Percentiles rank a stretch among this genome's conserved stretches.
phyloP scores from a whole-genome alignment of 2,329 filamentous ascomycete species.

The Fusarium nelsonii region DNA sequence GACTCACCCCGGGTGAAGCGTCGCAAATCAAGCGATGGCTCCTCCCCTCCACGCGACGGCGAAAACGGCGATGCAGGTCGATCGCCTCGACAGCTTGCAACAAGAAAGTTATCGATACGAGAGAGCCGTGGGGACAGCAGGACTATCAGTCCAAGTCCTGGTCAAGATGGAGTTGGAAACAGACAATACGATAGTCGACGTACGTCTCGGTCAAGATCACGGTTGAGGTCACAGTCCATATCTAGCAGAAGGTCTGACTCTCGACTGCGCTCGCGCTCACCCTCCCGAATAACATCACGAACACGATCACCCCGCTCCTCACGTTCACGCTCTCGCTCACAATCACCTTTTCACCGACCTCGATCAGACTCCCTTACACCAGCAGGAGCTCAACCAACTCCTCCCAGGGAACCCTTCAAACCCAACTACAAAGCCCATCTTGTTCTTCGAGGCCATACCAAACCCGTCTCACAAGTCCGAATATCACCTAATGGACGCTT shows the following conservation, averaged over 20 bases:
- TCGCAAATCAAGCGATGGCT: slow-evolving; percentile 50
- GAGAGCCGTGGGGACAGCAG: slow-evolving; percentile 37
- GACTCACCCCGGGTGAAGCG: slow-evolving; percentile 50
- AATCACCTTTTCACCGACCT: slow-evolving; percentile 50
- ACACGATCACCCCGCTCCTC: slow-evolving; percentile 51
- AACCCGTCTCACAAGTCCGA: slow-evolving; percentile 84
- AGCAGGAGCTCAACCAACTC: slow-evolving; percentile 49
- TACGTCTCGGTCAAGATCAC: slow-evolving; percentile 51
- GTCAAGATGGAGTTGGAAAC: slow-evolving; percentile 39
- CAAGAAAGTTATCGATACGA: slow-evolving; percentile 39
- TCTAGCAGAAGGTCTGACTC: slow-evolving; percentile 57
- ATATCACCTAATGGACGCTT: slow-evolving; percentile 92
- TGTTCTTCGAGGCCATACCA: slow-evolving; percentile 80
- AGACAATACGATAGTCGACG: slow-evolving; percentile 49
- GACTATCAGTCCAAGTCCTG: slow-evolving; percentile 45
- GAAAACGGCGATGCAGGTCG: slow-evolving; percentile 24
- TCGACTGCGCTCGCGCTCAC: slow-evolving; percentile 50
- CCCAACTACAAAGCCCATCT: slow-evolving; percentile 78
- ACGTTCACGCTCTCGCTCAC: slow-evolving; percentile 49
- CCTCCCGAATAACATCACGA: slow-evolving; percentile 49
- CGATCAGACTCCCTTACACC: slow-evolving; percentile 49
- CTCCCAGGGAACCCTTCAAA: slow-evolving; percentile 63
- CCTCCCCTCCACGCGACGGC: slow-evolving; percentile 43
- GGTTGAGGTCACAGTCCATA: slow-evolving; percentile 52
- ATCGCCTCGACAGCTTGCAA: slow-evolving; percentile 16